phyloP scores from a whole-genome alignment of 495 filamentous ascomycete species.

The Aspergillus diversus region DNA sequence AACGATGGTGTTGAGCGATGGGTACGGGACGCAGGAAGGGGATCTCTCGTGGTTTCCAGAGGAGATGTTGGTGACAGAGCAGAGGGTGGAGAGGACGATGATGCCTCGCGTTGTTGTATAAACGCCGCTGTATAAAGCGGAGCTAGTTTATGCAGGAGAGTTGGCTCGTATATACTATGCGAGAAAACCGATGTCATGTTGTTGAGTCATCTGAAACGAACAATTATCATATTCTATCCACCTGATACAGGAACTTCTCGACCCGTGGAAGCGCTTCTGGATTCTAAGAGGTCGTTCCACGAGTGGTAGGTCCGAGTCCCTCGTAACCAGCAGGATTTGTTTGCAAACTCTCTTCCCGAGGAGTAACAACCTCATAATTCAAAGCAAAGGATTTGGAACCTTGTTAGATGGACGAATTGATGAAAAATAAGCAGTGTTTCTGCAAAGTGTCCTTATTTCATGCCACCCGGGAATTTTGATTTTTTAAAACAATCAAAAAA shows the following conservation, averaged over 20 bases:
- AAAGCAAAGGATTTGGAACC: neutral
- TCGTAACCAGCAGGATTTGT: neutral
- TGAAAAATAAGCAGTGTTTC: neutral
- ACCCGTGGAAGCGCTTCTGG: neutral
- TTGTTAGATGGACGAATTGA: neutral
- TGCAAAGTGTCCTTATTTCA: neutral
- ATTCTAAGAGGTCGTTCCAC: neutral
- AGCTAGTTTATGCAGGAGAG: no score
- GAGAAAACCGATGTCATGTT: neutral
- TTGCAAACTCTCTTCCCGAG: neutral
- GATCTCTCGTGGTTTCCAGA: constrained; percentile 47
- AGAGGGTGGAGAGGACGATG: constrained; percentile 33
- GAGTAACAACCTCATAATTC: neutral
- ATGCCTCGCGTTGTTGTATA: constrained; percentile 21
- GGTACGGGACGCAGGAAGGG: constrained; percentile 23
- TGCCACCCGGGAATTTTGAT: neutral
- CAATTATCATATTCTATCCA: neutral
- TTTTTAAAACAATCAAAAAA: no score
- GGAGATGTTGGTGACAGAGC: constrained; percentile 50
- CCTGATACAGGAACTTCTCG: neutral
- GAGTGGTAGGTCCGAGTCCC: neutral
- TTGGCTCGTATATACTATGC: no score
- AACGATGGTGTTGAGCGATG: constrained; percentile 58
- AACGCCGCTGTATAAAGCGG: neutral
- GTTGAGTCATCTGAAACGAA: neutral